Conservation (phyloP, 2,329 filamentous ascomycete genomes). For the Aureobasidium sp. region DNA sequence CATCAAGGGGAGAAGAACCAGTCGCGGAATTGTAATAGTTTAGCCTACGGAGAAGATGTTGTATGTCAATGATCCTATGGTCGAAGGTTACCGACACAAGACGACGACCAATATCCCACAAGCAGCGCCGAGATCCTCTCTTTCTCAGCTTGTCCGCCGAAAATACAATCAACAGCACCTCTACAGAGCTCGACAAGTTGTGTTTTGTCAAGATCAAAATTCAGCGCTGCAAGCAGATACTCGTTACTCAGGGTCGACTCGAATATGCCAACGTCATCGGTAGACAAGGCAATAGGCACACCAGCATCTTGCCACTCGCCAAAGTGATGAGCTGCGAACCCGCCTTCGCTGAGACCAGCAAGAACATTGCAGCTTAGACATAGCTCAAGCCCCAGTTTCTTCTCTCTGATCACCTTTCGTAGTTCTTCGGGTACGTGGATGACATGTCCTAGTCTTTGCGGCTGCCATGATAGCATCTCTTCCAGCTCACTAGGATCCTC, state of each 20-base stretch:
- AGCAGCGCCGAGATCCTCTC: constrained; percentile 37
- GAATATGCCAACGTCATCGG: constrained; percentile 78
- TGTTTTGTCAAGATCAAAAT: constrained; percentile 53
- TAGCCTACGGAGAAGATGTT: background rate
- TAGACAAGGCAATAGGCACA: constrained; percentile 62
- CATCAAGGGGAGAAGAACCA: no score
- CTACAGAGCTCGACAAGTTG: constrained; percentile 52
- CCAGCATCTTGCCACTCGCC: constrained; percentile 58
- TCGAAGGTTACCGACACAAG: background rate
- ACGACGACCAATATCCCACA: constrained; percentile 16
- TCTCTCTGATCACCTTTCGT: background rate
- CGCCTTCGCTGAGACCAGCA: constrained; percentile 62
- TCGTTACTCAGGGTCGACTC: constrained; percentile 70
- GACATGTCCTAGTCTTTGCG: constrained; percentile 68
- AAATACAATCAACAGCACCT: constrained; percentile 58
- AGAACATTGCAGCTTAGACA: constrained; percentile 78
- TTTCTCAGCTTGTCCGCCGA: constrained; percentile 58
- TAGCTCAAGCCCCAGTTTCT: constrained; percentile 61
- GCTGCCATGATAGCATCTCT: constrained; percentile 58
- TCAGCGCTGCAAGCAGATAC: constrained; percentile 63
- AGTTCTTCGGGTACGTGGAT: constrained; percentile 36
- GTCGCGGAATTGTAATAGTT: no score
- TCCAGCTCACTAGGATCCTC: constrained; percentile 54
- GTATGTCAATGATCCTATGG: background rate
- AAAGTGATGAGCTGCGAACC: constrained; percentile 66